Base-by-base conservation (phyloP, 192 early-diverging fungal genomes). In the Podila minutissima region DNA sequence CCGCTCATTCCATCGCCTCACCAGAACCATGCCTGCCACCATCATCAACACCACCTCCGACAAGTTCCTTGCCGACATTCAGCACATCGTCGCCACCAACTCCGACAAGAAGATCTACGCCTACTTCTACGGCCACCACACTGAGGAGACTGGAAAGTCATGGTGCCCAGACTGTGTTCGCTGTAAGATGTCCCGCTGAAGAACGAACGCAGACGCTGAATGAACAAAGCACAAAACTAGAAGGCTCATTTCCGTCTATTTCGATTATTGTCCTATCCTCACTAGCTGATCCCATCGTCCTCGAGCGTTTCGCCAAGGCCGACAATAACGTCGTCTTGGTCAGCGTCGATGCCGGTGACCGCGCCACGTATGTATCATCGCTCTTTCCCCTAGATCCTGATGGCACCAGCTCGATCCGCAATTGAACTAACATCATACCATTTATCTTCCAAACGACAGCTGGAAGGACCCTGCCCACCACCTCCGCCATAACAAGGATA, bases 131-230 rank as follows among this genome's bases (percentile, higher is more conserved):
- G 77, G 70, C 10, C 72, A 71, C 20, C 68, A 64, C 17, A 67
- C 74, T 41, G 67, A 74, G 41, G 51, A 53, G 37, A 85, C 84
- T 32, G 84, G 84, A 76, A 75, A 85, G 71, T 85, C 84, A 19
- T 85, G 84, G 84, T 85, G 84, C 65, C 84, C 84, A 38, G 84
- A 85, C 71, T 85, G 78, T 57, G 70, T 82, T 46, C 48, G 29
- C 1, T 69, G 83, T 82, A 77, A 49, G 28, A 12, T 62, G 9
- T 9, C 41, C 17, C 53, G 1, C 22, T 22, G 0, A 46, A 46
- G 19, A 26, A 6, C 24, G 19, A 28, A 8, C 24, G 12, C 48
- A 22, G 55, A 50, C 35, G 35, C 51, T 63, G 59, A 13, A 4
- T 51, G 51, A 19, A 35, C 29, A 13, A 13, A 12, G 3, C 2